A percentile compares a stretch with the other conserved stretches of the same genome.
These are phyloP conservation scores for Hypoxylon trugodes DNA, from an alignment of 495 filamentous ascomycete genomes.

Conservation along the genomic window DNA sequence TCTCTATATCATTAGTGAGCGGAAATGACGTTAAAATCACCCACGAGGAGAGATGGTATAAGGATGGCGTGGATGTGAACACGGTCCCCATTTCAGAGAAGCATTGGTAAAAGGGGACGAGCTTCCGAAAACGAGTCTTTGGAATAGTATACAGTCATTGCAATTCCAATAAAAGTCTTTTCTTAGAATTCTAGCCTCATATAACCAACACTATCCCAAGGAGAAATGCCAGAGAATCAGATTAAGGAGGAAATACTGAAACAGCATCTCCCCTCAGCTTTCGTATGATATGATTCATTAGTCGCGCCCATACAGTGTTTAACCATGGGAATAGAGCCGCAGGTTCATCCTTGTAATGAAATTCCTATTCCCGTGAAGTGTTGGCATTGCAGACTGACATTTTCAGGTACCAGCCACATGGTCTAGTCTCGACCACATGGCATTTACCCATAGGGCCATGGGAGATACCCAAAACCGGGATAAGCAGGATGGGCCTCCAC, in stretches of 20 bases:
- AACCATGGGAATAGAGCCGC: background rate
- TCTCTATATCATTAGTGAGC: constrained; percentile 62
- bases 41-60: constrained; percentile 71
- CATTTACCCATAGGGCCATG: background rate
- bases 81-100: constrained; percentile 72
- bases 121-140: no score
- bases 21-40: constrained; percentile 82
- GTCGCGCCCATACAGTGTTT: no score
- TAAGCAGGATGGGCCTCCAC: background rate
- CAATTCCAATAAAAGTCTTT: no score
- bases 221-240: background rate
- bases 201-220: background rate
- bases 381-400: background rate
- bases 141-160: no score
- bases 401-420: constrained; percentile 12
- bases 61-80: constrained; percentile 77
- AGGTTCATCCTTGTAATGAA: background rate
- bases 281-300: no score
- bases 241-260: background rate
- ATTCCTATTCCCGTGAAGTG: background rate
- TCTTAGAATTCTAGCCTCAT: no score
- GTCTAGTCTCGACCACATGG: constrained; percentile 7
- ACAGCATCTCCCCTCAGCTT: no score
- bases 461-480: background rate
- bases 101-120: constrained; percentile 70